A percentile compares a stretch with the other conserved stretches of the same genome.
Conservation (phyloP, 1,284 basidiomycete genomes). For the Irpex sp. region DNA sequence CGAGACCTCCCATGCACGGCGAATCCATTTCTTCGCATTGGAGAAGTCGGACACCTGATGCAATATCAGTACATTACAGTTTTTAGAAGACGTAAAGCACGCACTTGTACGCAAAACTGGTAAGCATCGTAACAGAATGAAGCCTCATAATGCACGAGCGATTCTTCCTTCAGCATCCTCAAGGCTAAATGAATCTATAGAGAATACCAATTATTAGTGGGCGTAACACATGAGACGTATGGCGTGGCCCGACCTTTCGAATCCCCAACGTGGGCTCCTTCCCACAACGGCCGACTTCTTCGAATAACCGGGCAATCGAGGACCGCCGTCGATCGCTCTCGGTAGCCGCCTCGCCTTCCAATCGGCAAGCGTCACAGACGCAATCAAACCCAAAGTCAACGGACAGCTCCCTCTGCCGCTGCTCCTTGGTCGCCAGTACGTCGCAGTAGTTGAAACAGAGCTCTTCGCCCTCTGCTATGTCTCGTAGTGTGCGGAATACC, state of each 20-base stretch:
- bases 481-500: slow-evolving; percentile 26
- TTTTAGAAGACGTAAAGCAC: background rate
- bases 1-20: slow-evolving; percentile 21
- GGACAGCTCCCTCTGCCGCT: slow-evolving; percentile 37
- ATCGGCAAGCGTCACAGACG: slow-evolving; percentile 39
- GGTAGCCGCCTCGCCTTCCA: slow-evolving; percentile 14
- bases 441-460: slow-evolving; percentile 58
- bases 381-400: slow-evolving; percentile 56
- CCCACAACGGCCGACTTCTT: slow-evolving; percentile 19
- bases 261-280: slow-evolving; percentile 18
- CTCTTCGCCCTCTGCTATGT: slow-evolving; percentile 49
- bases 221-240: background rate
- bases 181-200: slow-evolving; percentile 20
- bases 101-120: slow-evolving; percentile 23
- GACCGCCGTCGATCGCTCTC: slow-evolving; percentile 20
- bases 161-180: slow-evolving; percentile 19
- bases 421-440: slow-evolving; percentile 31
- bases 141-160: slow-evolving; percentile 15
- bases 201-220: background rate
- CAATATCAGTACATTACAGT: background rate
- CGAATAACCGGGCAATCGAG: slow-evolving; percentile 16
- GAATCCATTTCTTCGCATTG: slow-evolving; percentile 26
- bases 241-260: slow-evolving; percentile 16
- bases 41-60: slow-evolving; percentile 19
- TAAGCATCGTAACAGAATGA: slow-evolving; percentile 26